Base-by-base conservation (phyloP, 2,329 filamentous ascomycete species). In the Lachnellula suecica region DNA sequence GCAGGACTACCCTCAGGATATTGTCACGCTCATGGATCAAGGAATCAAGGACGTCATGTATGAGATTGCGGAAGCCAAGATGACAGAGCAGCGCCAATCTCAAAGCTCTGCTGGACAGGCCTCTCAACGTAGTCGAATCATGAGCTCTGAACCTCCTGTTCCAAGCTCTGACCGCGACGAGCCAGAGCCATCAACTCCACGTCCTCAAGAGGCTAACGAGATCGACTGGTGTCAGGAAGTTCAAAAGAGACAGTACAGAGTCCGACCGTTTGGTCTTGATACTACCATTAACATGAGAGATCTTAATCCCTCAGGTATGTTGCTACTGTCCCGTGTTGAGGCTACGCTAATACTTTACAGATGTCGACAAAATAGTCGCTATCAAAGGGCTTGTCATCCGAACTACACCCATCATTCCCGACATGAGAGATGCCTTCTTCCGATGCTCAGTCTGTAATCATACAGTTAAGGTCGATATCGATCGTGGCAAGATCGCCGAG, bases 361-460 rank as follows among this genome's bases (percentile, higher is more conserved):
- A 97, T 66, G 96, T 97, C 83, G 95, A 99, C 72, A 95, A 95
- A 67, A 82, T 99, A 59, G 87, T 99, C 60, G 90, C 87, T 60
- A 87, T 99, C 72, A 99, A 97, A 72, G 94, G 94, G 42, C 79
- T 99, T 15, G 94, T 99, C 55, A 99, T 99, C 65, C 86, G 94
- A 57, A 89, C 94, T 3, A 97, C 94, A 0, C 91, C 94, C 1
- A 89, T 99, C 59, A 97, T 99, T 59, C 94, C 94, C 0, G 94
- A 99, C 65, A 99, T 99, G 95, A 97, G 95, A 73, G 90, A 96
- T 68, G 94, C 94, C 0, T 97, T 96, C 74, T 99, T 99, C 82
- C 88, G 90, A 58, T 99, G 94, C 74, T 89, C 91, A 53, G 84
- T 93, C 23, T 99, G 94, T 73, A 91, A 91, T 65, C 91, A 97